Conservation (phyloP, 805 yeast species). For the Candida boidinii region DNA sequence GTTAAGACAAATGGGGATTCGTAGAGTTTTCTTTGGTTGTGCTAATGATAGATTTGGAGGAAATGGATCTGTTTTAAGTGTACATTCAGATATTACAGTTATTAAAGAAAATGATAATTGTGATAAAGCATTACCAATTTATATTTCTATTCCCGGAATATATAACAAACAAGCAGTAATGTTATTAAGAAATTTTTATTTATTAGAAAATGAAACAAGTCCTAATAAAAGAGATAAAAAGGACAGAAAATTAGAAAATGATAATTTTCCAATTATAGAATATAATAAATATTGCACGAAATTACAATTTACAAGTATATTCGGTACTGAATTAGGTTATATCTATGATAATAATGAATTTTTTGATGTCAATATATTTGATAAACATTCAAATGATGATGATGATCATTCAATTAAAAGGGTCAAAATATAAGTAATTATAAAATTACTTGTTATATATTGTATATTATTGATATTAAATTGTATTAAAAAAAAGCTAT, state of each 20-base stretch:
- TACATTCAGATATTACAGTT: conserved; percentile 39
- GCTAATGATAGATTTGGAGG: conserved; percentile 96
- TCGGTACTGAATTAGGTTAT: conserved; percentile 31
- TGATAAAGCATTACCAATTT: conserved; percentile 25
- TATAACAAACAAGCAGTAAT: conserved; percentile 75
- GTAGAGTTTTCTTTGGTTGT: conserved; percentile 79
- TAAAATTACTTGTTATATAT: too few species aligned
- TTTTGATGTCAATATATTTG: too few species aligned
- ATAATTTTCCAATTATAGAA: conserved; percentile 51
- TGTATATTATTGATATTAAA: too few species aligned
- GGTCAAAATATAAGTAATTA: too few species aligned
- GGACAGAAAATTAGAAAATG: conserved; percentile 48
- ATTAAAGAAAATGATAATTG: conserved; percentile 3
- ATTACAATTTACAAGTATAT: conserved; percentile 41
- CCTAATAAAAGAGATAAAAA: conserved; percentile 75
- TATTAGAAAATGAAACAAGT: conserved; percentile 77
- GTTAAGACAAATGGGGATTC: conserved; percentile 67
- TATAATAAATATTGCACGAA: conserved; percentile 45
- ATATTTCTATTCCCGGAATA: conserved; percentile 68
- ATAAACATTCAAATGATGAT: too few species aligned
- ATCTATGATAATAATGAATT: conserved; percentile 16
- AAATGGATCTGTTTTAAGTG: conserved; percentile 73
- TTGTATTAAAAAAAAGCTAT: too few species aligned
- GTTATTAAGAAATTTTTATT: conserved; percentile 73
- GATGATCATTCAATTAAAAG: conserved; percentile 8